Base-by-base conservation (phyloP, 345 rosid genomes). In the Erysimum cheiranthoides region DNA sequence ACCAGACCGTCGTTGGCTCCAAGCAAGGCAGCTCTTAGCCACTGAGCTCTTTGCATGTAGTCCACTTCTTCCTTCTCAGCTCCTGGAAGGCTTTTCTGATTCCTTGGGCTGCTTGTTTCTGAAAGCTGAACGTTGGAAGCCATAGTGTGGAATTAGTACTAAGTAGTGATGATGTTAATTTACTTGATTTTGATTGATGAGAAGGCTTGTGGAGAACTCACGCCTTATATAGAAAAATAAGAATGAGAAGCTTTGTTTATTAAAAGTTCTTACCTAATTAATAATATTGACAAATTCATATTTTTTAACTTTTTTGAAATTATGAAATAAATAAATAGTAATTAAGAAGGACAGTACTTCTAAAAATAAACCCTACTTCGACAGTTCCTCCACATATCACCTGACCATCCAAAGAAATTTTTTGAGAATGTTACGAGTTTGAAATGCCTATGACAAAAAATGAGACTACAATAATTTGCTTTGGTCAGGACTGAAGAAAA, bases 1-100 rank as follows among this genome's bases (percentile, higher is more conserved):
- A 91, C 85, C 25, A 91, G 68, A 25, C 97, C 97, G 12, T 91
- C 97, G 32, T 89, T 91, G 66, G 94, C 90, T 34, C 97, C 97
- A 34, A 91, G 82, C 40, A 91, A 84, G 1, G 94, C 94, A 1
- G 97, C 97, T 53, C 97, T 82, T 9, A 91, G 87, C 94, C 97
- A 91, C 64, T 89, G 92, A 35, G 91, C 90, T 52, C 94, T 82
- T 39, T 87, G 85, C 31, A 87, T 78, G 82, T 84, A 86, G 81
- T 91, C 87, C 2, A 75, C 77, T 56, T 74, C 73, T 42, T 66
- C 76, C 10, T 70, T 45, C 35, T 78, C 77, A 34, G 0, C 76
- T 66, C 18, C 59, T 18, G 80, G 80, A 17, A 5, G 12, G 14
- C 1, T 56, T 77, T 70, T 76, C 25, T 45, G 51, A 35, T 35